These are phyloP conservation scores for Berberis thunbergii DNA, from an alignment of 164 flowering plant genomes.

Conservation along the genomic window DNA sequence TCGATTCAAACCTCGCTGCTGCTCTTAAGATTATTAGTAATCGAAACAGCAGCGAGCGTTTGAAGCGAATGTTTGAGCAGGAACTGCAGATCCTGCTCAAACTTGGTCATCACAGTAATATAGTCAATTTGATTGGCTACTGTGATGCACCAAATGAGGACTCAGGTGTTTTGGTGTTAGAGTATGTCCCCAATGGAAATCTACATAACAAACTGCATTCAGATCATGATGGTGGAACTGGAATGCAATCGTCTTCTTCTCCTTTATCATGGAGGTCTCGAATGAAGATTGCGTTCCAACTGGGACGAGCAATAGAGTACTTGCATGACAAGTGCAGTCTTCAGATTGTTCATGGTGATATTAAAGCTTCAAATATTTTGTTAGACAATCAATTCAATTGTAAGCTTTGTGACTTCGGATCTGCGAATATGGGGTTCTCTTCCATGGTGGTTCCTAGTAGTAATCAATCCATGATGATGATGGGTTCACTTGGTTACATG, in stretches of 20 bases:
- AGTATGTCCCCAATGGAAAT: conserved; percentile 47
- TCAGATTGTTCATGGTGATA: conserved; percentile 67
- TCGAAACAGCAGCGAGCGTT: conserved; percentile 40
- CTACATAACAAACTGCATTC: conserved; percentile 53
- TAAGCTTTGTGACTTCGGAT: conserved; percentile 80
- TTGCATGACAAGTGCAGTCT: conserved; percentile 48
- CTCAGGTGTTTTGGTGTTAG: conserved; percentile 56
- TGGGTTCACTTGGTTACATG: conserved; percentile 75
- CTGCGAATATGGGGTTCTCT: conserved; percentile 59
- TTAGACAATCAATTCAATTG: conserved; percentile 45
- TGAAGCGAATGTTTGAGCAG: conserved; percentile 40
- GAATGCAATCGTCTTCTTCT: not conserved
- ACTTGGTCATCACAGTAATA: conserved; percentile 35
- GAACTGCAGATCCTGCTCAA: conserved; percentile 48
- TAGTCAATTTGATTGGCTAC: conserved; percentile 62
- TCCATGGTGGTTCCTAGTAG: conserved; percentile 23
- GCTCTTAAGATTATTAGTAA: conserved; percentile 40
- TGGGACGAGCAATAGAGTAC: conserved; percentile 52
- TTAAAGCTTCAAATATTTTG: conserved; percentile 72
- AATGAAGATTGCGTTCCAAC: conserved; percentile 50
- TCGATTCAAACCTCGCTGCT: conserved; percentile 25
- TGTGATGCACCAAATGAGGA: conserved; percentile 43
- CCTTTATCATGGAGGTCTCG: conserved; percentile 47
- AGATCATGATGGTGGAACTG: not conserved
- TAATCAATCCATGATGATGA: conserved; percentile 20